Evolutionary conservation across 1,284 basidiomycete species (phyloP).

Genomic region (Laetiporus sulphureus): DNA sequence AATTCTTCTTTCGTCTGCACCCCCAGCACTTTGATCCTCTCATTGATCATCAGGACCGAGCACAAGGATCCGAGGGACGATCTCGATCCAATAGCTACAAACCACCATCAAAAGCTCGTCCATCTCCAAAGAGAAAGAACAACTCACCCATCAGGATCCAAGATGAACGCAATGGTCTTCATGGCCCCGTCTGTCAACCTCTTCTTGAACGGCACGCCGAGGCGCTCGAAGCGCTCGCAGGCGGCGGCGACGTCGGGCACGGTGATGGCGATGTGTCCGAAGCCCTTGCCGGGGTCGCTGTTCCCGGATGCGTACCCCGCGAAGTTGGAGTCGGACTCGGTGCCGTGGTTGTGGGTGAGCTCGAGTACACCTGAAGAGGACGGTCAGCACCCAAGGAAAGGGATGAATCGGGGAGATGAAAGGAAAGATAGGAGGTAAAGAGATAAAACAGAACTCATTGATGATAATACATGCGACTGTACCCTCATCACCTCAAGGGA

Average conservation of each 20-base stretch:
- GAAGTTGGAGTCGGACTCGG: slow-evolving; percentile 72
- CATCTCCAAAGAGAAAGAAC: background rate
- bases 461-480: too few relatives aligned
- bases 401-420: background rate
- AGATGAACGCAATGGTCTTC: slow-evolving; percentile 80
- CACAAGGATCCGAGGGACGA: slow-evolving; percentile 7
- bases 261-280: slow-evolving; percentile 83
- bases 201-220: slow-evolving; percentile 89
- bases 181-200: slow-evolving; percentile 81
- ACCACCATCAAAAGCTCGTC: background rate
- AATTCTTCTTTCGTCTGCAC: too few relatives aligned
- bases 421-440: too few relatives aligned
- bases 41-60: slow-evolving; percentile 9
- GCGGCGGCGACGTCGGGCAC: slow-evolving; percentile 80
- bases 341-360: slow-evolving; percentile 85
- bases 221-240: slow-evolving; percentile 76
- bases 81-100: slow-evolving; percentile 17
- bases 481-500: too few relatives aligned
- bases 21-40: too few relatives aligned
- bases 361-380: slow-evolving; percentile 53
- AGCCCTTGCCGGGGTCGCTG: slow-evolving; percentile 68
- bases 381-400: background rate
- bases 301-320: slow-evolving; percentile 80
- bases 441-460: too few relatives aligned
- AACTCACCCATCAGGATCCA: slow-evolving; percentile 79